A percentile compares a stretch with the other conserved stretches of the same genome.
Evolutionary conservation across 2,329 filamentous ascomycete species (phyloP).

Genomic region (Diaporthe longicolla): DNA sequence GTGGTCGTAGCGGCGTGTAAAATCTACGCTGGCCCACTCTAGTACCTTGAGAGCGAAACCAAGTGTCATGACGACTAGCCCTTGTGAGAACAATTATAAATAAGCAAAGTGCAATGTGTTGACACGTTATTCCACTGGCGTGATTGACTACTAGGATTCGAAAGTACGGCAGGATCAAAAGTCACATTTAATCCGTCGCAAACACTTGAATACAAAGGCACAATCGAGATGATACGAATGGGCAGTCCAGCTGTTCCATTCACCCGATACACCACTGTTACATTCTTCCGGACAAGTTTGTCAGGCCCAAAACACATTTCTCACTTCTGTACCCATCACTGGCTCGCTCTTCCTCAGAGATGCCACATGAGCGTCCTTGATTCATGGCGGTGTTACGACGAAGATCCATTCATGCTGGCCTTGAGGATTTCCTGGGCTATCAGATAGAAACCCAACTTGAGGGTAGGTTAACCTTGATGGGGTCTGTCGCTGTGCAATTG

Average conservation of each 20-base stretch:
- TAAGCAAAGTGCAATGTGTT: not conserved
- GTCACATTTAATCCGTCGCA: not conserved
- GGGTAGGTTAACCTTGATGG: too few species aligned
- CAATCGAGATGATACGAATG: not conserved
- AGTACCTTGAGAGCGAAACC: not conserved
- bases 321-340: too few species aligned
- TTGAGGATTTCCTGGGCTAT: too few species aligned
- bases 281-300: not conserved
- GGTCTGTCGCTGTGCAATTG: too few species aligned
- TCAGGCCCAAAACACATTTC: not conserved
- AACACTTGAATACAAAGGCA: not conserved
- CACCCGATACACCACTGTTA: not conserved
- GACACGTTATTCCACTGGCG: not conserved
- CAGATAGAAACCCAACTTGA: too few species aligned
- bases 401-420: too few species aligned
- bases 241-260: not conserved
- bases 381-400: too few species aligned
- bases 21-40: not conserved
- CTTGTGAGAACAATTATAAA: not conserved
- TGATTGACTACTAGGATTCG: not conserved
- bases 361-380: too few species aligned
- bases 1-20: not conserved
- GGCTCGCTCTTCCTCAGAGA: too few species aligned
- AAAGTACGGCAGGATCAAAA: not conserved
- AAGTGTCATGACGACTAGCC: not conserved